Conservation (phyloP, 2,329 filamentous ascomycete genomes). For the Fusarium bactridioides region DNA sequence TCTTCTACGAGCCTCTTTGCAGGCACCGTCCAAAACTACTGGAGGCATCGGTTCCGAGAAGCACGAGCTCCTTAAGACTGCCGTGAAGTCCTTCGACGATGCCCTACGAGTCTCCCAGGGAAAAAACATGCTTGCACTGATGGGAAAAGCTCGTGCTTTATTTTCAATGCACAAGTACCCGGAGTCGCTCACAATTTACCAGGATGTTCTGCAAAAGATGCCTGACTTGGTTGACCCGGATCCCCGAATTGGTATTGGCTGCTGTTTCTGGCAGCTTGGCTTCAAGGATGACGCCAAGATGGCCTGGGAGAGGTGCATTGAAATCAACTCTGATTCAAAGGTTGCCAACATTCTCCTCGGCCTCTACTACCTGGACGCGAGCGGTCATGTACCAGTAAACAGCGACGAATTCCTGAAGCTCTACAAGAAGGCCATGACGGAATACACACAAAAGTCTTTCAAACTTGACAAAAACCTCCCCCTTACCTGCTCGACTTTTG, state of each 20-base stretch:
- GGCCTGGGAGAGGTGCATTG: constrained; percentile 88
- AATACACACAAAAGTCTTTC: constrained; percentile 92
- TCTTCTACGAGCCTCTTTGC: constrained; percentile 85
- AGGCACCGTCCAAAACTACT: constrained; percentile 74
- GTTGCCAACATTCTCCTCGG: constrained; percentile 90
- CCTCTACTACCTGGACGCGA: constrained; percentile 87
- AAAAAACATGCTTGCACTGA: constrained; percentile 88
- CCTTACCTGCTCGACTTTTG: constrained; percentile 89
- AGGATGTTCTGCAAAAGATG: constrained; percentile 85
- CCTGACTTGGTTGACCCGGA: constrained; percentile 91
- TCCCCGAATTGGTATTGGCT: constrained; percentile 93
- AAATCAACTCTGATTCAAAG: constrained; percentile 84
- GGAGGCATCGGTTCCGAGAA: constrained; percentile 75
- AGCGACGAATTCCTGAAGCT: constrained; percentile 84
- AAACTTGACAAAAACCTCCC: constrained; percentile 92
- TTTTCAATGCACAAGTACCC: constrained; percentile 88
- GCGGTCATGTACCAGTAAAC: constrained; percentile 81
- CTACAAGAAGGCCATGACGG: constrained; percentile 93
- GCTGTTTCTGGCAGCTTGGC: constrained; percentile 96
- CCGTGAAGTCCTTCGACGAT: constrained; percentile 94
- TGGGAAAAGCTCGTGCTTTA: constrained; percentile 87
- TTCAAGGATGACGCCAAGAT: constrained; percentile 91
- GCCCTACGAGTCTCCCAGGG: constrained; percentile 84
- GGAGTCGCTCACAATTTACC: constrained; percentile 84
- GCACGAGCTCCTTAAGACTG: constrained; percentile 81